Conservation (phyloP, 2,329 filamentous ascomycete species). For the Corinectria fuckeliana region DNA sequence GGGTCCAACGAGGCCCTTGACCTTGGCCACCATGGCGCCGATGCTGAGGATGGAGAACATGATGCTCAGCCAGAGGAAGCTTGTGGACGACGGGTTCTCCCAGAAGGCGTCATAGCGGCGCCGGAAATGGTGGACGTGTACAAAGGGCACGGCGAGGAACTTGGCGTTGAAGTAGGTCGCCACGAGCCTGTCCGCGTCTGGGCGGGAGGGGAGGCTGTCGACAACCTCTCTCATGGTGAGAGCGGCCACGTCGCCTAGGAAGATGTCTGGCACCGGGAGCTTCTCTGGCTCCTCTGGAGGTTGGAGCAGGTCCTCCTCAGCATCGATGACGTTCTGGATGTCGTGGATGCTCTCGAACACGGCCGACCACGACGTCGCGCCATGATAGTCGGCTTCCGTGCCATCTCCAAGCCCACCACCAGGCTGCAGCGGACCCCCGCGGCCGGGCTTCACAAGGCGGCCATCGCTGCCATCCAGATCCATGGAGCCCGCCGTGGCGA, state of each 20-base stretch:
- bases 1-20: slow-evolving; percentile 36
- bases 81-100: slow-evolving; percentile 46
- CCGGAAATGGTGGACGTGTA: slow-evolving; percentile 54
- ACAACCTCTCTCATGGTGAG: slow-evolving; percentile 43
- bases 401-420: slow-evolving; percentile 10
- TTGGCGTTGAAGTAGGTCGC: slow-evolving; percentile 48
- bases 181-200: slow-evolving; percentile 46
- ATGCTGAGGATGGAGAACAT: slow-evolving; percentile 55
- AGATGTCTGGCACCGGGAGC: slow-evolving; percentile 40
- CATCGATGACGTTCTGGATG: slow-evolving; percentile 46
- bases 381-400: slow-evolving; percentile 40
- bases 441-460: slow-evolving; percentile 36
- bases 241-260: slow-evolving; percentile 38
- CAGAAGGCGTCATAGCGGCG: slow-evolving; percentile 57
- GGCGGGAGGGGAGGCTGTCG: slow-evolving; percentile 43
- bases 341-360: slow-evolving; percentile 52
- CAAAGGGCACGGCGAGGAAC: slow-evolving; percentile 46
- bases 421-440: background rate
- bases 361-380: slow-evolving; percentile 50
- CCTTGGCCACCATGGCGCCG: slow-evolving; percentile 46
- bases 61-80: slow-evolving; percentile 58
- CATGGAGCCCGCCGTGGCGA: slow-evolving; percentile 36
- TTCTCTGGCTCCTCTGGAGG: slow-evolving; percentile 18
- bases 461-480: background rate
- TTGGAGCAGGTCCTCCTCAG: slow-evolving; percentile 22